Percentiles rank a stretch among this genome's conserved stretches.
Conservation (phyloP, 257 asterid species). For the Jasminum sambac region DNA sequence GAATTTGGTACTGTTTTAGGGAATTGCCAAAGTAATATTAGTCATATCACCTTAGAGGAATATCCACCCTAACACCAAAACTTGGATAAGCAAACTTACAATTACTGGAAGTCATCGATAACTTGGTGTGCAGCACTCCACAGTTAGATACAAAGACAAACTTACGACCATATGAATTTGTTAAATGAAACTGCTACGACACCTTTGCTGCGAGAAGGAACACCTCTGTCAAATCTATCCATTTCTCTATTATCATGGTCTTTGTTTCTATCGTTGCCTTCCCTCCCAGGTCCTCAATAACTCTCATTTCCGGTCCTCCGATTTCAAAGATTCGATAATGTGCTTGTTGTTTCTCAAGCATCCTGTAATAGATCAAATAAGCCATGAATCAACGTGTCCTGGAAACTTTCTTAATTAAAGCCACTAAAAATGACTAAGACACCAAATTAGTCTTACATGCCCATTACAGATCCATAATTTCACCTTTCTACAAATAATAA, state of each 20-base stretch:
- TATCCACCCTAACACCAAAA: constrained; percentile 11
- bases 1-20: too few relatives aligned
- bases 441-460: too few relatives aligned
- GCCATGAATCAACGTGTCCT: constrained; percentile 8
- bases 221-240: constrained; percentile 58
- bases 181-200: constrained; percentile 51
- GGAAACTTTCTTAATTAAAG: constrained; percentile 16
- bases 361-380: constrained; percentile 46
- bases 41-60: constrained; percentile 22
- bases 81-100: constrained; percentile 26
- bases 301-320: too few relatives aligned
- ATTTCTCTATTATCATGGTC: constrained; percentile 49
- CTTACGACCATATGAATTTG: too few relatives aligned
- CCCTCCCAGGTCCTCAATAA: too few relatives aligned
- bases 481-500: too few relatives aligned
- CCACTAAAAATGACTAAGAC: background rate
- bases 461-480: too few relatives aligned
- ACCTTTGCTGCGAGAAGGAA: constrained; percentile 46
- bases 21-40: constrained; percentile 24
- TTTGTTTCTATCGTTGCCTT: too few relatives aligned
- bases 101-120: constrained; percentile 51
- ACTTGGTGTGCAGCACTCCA: constrained; percentile 54
- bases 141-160: constrained; percentile 84
- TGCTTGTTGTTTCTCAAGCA: too few relatives aligned
- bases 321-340: too few relatives aligned